A percentile compares a stretch with the other conserved stretches of the same genome.
Evolutionary conservation across 495 filamentous ascomycete genomes (phyloP).

Genomic region (Sabuloglossum arenarium): DNA sequence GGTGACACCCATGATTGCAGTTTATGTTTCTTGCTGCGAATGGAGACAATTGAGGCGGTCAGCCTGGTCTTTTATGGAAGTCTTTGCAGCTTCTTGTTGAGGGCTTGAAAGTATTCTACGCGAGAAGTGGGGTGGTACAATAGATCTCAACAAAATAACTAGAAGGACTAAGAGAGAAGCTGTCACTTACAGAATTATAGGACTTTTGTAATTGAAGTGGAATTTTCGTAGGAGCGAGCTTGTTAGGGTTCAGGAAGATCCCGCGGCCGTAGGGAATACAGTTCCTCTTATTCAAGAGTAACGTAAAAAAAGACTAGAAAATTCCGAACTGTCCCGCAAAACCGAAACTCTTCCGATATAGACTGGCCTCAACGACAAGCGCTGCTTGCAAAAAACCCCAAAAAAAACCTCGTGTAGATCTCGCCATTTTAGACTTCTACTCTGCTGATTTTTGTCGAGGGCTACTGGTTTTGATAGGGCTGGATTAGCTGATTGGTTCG

Average conservation of each 20-base stretch:
- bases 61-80: background rate
- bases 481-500: background rate
- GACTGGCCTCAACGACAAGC: background rate
- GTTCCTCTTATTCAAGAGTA: background rate
- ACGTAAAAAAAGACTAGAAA: background rate
- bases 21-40: background rate
- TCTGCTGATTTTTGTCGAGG: background rate
- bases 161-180: background rate
- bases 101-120: background rate
- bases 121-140: background rate
- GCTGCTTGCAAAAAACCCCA: too few relatives aligned
- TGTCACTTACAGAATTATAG: background rate
- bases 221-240: too few relatives aligned
- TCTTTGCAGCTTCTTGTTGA: background rate
- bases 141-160: background rate
- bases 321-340: background rate
- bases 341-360: background rate
- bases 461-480: background rate
- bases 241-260: background rate
- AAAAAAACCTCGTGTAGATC: background rate
- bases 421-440: background rate
- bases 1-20: slow-evolving; percentile 36
- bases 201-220: too few relatives aligned
- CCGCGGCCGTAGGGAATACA: background rate
- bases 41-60: background rate